Evolutionary conservation across 331 rosid species (phyloP).

Genomic region (Acacia pycnantha): DNA sequence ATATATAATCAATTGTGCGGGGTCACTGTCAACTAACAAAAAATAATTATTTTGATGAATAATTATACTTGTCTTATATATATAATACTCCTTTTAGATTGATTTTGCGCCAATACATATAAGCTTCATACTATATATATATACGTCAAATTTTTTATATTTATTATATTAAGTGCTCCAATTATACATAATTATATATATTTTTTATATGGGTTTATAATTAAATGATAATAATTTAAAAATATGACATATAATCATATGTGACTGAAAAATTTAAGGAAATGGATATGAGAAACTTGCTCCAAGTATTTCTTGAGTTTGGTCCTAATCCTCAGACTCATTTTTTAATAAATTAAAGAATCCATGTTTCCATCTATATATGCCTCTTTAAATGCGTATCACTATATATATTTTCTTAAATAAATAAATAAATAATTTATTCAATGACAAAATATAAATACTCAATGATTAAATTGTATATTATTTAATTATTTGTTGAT

Average conservation of each 20-base stretch:
- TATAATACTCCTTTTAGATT: not conserved
- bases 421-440: not conserved
- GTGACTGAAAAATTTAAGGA: too few relatives aligned
- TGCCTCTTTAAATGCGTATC: not conserved
- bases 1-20: not conserved
- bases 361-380: not conserved
- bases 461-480: not conserved
- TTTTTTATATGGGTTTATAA: too few relatives aligned
- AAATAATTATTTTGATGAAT: not conserved
- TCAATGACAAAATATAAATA: not conserved
- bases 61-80: not conserved
- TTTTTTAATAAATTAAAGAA: not conserved
- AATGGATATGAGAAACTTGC: too few relatives aligned
- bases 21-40: not conserved
- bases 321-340: not conserved
- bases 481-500: not conserved
- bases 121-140: not conserved
- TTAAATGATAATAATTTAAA: too few relatives aligned
- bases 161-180: too few relatives aligned
- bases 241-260: too few relatives aligned
- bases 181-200: too few relatives aligned
- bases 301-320: too few relatives aligned
- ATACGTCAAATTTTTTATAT: too few relatives aligned
- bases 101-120: not conserved
- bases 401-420: not conserved